A percentile compares a stretch with the other conserved stretches of the same genome.
Conservation (phyloP, 371 early-diverging fungal species). For the Circinella umbellata region DNA sequence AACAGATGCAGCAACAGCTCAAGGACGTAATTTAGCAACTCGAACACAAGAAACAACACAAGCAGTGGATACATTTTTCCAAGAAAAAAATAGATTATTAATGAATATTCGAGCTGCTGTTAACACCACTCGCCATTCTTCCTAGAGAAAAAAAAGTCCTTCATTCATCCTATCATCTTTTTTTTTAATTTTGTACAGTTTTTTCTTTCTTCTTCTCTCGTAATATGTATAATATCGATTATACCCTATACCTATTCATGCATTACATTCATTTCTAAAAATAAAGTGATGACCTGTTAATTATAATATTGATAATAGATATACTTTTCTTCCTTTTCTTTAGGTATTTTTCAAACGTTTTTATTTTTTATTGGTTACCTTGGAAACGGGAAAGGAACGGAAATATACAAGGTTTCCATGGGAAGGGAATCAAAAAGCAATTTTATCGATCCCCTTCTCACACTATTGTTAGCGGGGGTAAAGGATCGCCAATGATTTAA, state of each 20-base stretch:
- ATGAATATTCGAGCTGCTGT: constrained; percentile 48
- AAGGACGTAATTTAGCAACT: constrained; percentile 42
- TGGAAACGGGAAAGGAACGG: neutral
- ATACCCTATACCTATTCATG: no score
- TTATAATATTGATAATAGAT: no score
- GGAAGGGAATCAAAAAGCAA: neutral
- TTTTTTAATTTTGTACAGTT: no score
- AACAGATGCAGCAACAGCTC: constrained; percentile 25
- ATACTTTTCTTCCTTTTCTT: no score
- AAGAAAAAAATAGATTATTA: constrained; percentile 45
- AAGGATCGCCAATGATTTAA: constrained; percentile 7
- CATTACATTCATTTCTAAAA: no score
- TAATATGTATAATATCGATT: no score
- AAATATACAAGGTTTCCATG: neutral
- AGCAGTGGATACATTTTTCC: constrained; percentile 43
- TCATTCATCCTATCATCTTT: neutral
- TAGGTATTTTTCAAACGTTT: neutral
- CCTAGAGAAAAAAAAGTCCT: neutral
- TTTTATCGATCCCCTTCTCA: neutral
- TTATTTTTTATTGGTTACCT: neutral
- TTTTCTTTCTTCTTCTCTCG: no score
- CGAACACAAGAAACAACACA: constrained; percentile 48
- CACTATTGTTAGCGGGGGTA: neutral
- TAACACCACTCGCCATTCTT: constrained; percentile 27
- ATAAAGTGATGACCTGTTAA: no score